phyloP scores from a whole-genome alignment of 495 filamentous ascomycete genomes.

The Amphirosellinia nigrospora region DNA sequence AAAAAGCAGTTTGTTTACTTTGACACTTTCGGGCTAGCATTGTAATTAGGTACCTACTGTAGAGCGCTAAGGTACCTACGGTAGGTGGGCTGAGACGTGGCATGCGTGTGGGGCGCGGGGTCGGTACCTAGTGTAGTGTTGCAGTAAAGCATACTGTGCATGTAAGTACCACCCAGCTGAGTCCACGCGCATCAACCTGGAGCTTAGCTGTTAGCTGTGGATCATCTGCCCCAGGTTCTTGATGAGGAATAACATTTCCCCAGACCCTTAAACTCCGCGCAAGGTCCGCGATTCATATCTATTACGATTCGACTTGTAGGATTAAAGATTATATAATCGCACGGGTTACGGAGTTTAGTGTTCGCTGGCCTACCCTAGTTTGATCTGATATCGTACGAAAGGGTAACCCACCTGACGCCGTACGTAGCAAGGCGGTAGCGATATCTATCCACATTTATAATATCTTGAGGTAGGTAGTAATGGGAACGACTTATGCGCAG shows the following conservation, averaged over 20 bases:
- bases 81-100: slow-evolving; percentile 19
- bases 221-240: neutral
- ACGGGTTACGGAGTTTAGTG: neutral
- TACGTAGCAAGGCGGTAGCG: neutral
- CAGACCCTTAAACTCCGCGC: neutral
- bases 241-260: slow-evolving; percentile 6
- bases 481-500: neutral
- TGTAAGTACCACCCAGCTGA: too few relatives aligned
- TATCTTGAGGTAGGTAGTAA: neutral
- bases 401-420: neutral
- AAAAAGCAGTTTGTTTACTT: slow-evolving; percentile 46
- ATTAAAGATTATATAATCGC: slow-evolving; percentile 3
- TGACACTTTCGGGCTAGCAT: slow-evolving; percentile 27
- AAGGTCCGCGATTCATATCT: neutral
- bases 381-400: neutral
- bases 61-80: slow-evolving; percentile 3
- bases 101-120: slow-evolving; percentile 1
- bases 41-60: slow-evolving; percentile 10
- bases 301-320: too few relatives aligned
- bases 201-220: too few relatives aligned
- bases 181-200: neutral
- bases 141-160: too few relatives aligned
- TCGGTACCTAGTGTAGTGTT: too few relatives aligned
- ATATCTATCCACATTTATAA: neutral
- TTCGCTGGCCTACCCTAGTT: neutral